A percentile compares a stretch with the other conserved stretches of the same genome.
These are phyloP conservation scores for Acanthamoeba triangularis DNA, from an alignment of 208 protist genomes.

Conservation along the genomic window DNA sequence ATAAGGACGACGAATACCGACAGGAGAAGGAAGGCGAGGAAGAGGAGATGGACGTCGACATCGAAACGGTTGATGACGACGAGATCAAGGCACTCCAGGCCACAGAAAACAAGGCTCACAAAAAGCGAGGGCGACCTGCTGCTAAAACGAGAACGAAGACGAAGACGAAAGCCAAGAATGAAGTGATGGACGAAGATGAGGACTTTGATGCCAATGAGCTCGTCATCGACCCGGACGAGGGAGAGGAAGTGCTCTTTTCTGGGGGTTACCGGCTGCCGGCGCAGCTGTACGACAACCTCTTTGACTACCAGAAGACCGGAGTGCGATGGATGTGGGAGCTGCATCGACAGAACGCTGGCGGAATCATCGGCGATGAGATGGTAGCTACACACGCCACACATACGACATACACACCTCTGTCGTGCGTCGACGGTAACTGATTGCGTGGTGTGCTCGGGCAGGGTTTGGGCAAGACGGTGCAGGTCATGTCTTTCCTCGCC, in stretches of 20 bases:
- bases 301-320: constrained; percentile 96
- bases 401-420: not conserved
- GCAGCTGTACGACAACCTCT: constrained; percentile 90
- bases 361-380: constrained; percentile 93
- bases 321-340: constrained; percentile 98
- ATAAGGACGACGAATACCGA: not conserved
- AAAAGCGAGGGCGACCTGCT: not conserved
- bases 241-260: constrained; percentile 31
- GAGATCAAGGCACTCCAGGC: not conserved
- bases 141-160: not conserved
- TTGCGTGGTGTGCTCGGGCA: not conserved
- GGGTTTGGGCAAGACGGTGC: constrained; percentile 97
- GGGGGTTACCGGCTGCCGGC: constrained; percentile 81
- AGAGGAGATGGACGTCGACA: not conserved
- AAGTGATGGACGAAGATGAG: not conserved
- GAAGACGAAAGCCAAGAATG: not conserved
- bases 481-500: constrained; percentile 95
- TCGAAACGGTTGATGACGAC: not conserved
- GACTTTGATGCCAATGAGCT: not conserved
- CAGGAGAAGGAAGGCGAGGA: not conserved
- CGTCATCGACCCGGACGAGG: constrained; percentile 27
- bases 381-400: not conserved
- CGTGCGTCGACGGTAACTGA: not conserved
- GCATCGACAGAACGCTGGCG: constrained; percentile 94
- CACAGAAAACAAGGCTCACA: not conserved